phyloP scores from a whole-genome alignment of 2,329 filamentous ascomycete genomes.

The Dactylellina parvicollis region DNA sequence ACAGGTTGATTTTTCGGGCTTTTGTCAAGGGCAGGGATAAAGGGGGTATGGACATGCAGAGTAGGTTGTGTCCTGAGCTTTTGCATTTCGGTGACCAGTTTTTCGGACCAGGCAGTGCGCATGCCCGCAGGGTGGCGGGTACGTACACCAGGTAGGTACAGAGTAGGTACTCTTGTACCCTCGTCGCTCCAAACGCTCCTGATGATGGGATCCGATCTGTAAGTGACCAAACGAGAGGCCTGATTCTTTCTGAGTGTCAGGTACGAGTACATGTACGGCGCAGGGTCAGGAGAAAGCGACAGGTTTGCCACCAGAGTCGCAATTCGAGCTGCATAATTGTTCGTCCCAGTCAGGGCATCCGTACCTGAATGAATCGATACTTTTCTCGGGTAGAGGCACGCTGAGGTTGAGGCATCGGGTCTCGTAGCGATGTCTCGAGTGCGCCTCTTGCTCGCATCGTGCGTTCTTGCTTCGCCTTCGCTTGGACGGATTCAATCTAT shows the following conservation, averaged over 20 bases:
- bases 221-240: no score
- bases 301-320: background rate
- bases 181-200: no score
- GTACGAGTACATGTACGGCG: background rate
- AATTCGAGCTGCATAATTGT: slow-evolving; percentile 11
- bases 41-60: no score
- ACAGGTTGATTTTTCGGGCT: slow-evolving; percentile 7
- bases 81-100: slow-evolving; percentile 39
- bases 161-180: no score
- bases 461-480: slow-evolving; percentile 35
- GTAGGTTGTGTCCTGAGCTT: background rate
- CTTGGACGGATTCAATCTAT: slow-evolving; percentile 35
- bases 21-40: background rate
- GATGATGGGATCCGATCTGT: no score
- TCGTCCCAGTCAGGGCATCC: background rate
- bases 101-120: slow-evolving; percentile 36
- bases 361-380: slow-evolving; percentile 5
- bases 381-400: slow-evolving; percentile 38
- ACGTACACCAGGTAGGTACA: background rate
- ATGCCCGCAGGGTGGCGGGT: slow-evolving; percentile 18
- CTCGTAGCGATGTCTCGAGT: background rate
- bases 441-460: background rate
- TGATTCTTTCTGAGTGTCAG: no score
- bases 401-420: background rate
- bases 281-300: background rate